Percentiles rank a stretch among this genome's conserved stretches.
Evolutionary conservation across 2,329 filamentous ascomycete genomes (phyloP).

Genomic region (Trichoderma sp.): DNA sequence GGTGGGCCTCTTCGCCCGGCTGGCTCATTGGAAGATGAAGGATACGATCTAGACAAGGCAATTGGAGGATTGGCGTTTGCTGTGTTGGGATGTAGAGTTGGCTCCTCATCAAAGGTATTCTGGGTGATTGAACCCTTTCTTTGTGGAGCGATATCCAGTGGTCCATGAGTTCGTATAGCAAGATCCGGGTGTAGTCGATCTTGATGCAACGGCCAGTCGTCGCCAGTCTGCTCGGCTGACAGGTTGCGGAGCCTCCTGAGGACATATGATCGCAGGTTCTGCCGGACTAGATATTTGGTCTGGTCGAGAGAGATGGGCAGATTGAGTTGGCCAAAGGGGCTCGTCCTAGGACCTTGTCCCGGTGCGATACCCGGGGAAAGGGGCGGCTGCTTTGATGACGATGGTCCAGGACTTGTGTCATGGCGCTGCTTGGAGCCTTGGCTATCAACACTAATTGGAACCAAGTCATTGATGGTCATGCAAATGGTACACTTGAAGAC

Average conservation of each 20-base stretch:
- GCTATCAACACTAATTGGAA: constrained; percentile 26
- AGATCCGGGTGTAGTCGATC: constrained; percentile 16
- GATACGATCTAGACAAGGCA: constrained; percentile 38
- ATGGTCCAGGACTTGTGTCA: constrained; percentile 23
- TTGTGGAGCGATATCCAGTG: neutral
- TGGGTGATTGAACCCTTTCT: constrained; percentile 19
- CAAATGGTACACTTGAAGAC: constrained; percentile 83
- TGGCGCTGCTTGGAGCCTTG: constrained; percentile 26
- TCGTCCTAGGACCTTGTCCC: constrained; percentile 3
- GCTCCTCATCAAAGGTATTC: constrained; percentile 39
- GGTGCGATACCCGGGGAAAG: constrained; percentile 15
- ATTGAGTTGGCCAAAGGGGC: constrained; percentile 23
- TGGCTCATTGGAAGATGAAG: constrained; percentile 44
- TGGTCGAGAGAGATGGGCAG: constrained; percentile 35
- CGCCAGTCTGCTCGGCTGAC: neutral
- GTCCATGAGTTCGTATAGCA: constrained; percentile 1
- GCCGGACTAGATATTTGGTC: constrained; percentile 33
- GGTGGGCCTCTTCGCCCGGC: constrained; percentile 26
- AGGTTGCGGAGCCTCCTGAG: constrained; percentile 26
- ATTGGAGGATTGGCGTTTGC: constrained; percentile 24
- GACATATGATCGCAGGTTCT: constrained; percentile 35
- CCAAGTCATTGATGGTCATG: constrained; percentile 77
- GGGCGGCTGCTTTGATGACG: constrained; percentile 1
- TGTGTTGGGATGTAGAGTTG: constrained; percentile 36
- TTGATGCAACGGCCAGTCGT: constrained; percentile 8